phyloP scores from a whole-genome alignment of 2,329 filamentous ascomycete species.

The Verticillium isaacii region DNA sequence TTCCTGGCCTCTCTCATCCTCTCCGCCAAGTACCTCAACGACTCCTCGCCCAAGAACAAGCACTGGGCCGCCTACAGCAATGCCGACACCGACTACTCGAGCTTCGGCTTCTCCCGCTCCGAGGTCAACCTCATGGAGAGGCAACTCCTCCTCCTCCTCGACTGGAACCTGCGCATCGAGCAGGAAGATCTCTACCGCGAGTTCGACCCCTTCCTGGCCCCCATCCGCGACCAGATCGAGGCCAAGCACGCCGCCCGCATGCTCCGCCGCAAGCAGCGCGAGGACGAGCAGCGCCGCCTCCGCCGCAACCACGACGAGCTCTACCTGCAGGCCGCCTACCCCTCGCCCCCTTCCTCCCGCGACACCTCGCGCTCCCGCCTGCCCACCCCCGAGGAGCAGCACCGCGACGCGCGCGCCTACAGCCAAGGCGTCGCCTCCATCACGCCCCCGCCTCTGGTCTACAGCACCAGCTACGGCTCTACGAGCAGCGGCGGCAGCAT shows the following conservation, averaged over 20 bases:
- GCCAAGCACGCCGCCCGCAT: constrained; percentile 47
- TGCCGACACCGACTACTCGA: constrained; percentile 55
- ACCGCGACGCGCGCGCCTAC: constrained; percentile 23
- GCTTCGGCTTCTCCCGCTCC: constrained; percentile 86
- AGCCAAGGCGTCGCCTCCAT: constrained; percentile 26
- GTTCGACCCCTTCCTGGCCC: constrained; percentile 82
- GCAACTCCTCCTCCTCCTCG: constrained; percentile 88
- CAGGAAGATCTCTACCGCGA: constrained; percentile 83
- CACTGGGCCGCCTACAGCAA: constrained; percentile 95
- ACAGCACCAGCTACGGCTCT: constrained; percentile 32
- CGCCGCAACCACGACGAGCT: constrained; percentile 29
- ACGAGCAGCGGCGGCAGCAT: constrained; percentile 25
- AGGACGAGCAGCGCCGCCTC: constrained; percentile 19
- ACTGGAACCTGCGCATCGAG: constrained; percentile 87
- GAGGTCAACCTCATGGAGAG: constrained; percentile 99
- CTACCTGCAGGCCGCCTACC: constrained; percentile 27
- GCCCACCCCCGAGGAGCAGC: constrained; percentile 27
- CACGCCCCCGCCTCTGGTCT: constrained; percentile 42
- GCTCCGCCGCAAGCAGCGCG: constrained; percentile 41
- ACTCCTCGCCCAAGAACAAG: constrained; percentile 99
- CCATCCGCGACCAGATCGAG: constrained; percentile 63
- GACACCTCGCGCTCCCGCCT: constrained; percentile 35
- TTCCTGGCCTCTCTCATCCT: constrained; percentile 84
- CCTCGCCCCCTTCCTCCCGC: constrained; percentile 41
- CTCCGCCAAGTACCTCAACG: constrained; percentile 95